Evolutionary conservation across 169 alveolate species (phyloP), one percentile per base, ranked within the genome.

Genomic region (Plasmodium billcollinsi): DNA sequence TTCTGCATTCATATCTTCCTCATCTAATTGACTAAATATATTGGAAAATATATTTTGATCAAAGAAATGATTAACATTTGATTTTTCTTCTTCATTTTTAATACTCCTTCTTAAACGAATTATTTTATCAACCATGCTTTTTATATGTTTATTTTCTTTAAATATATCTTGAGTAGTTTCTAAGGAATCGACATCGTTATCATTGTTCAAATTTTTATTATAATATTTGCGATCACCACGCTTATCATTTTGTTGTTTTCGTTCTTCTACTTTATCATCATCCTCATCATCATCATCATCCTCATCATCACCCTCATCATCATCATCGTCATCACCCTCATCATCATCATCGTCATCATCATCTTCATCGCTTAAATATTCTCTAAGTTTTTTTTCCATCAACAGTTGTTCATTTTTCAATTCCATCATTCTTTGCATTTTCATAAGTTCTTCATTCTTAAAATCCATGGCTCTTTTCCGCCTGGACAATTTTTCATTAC

Each of bases 401-500:
- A 92, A 20, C 18, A 70, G 50, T 45, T 67, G 65, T 24, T 80
- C 89, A 61, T 92, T 89, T 72, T 89, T 90, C 21, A 75, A 88
- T 50, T 90, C 95, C 85, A 93, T 86, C 24, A 88, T 58, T 73
- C 63, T 75, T 59, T 91, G 92, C 21, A 78, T 93, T 88, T 73
- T 85, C 88, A 88, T 91, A 78, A 89, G 76, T 66, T 91, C 95
- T 33, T 93, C 94, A 4, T 74, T 67, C 80, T 93, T 90, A 14
- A 66, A 92, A 1, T 92, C 91, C 89, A 93, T 93, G 12, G 93
- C 89, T 49, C 88, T 93, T 72, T 89, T 89, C 12, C 94, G 61
- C 54, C 95, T 78, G 49, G 93, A 78, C 56, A 72, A 74, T 59
- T 89, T 93, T 70, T 92, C 91, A 21, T 9, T 52, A 39, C 33